Evolutionary conservation across 768 basidiomycete species (phyloP).

Genomic region (Tylopilus felleus): DNA sequence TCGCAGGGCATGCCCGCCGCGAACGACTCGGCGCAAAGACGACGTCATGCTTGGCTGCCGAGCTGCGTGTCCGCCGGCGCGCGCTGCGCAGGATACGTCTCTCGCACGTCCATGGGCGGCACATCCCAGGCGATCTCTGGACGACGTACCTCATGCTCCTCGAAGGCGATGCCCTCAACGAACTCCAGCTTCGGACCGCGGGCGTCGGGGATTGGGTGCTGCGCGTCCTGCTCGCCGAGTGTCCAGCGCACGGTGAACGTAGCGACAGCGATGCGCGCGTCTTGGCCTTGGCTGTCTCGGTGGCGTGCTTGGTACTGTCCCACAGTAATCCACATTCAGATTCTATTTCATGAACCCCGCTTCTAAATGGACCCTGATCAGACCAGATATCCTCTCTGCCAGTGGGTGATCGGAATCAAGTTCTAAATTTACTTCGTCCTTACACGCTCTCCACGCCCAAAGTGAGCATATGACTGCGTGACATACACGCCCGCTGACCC

Average conservation of each 20-base stretch:
- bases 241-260: background rate
- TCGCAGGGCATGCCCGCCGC: slow-evolving; percentile 24
- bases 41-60: slow-evolving; percentile 41
- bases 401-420: slow-evolving; percentile 37
- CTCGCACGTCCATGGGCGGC: slow-evolving; percentile 23
- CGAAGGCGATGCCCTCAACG: slow-evolving; percentile 52
- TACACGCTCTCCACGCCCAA: slow-evolving; percentile 30
- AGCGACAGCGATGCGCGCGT: slow-evolving; percentile 9
- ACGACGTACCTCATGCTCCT: slow-evolving; percentile 57
- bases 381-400: slow-evolving; percentile 39
- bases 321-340: slow-evolving; percentile 32
- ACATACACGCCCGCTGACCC: slow-evolving; percentile 16
- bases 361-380: slow-evolving; percentile 29
- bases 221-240: slow-evolving; percentile 22
- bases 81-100: slow-evolving; percentile 48
- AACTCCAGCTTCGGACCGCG: slow-evolving; percentile 40
- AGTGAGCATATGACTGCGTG: slow-evolving; percentile 24
- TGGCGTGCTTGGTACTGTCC: slow-evolving; percentile 36
- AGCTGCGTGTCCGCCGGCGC: slow-evolving; percentile 46
- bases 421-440: slow-evolving; percentile 43
- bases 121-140: slow-evolving; percentile 49
- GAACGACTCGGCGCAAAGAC: slow-evolving; percentile 32
- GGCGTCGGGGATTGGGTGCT: slow-evolving; percentile 36
- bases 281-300: slow-evolving; percentile 28
- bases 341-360: slow-evolving; percentile 21